Conservation (phyloP, 768 basidiomycete species). For the Suillus americanus region DNA sequence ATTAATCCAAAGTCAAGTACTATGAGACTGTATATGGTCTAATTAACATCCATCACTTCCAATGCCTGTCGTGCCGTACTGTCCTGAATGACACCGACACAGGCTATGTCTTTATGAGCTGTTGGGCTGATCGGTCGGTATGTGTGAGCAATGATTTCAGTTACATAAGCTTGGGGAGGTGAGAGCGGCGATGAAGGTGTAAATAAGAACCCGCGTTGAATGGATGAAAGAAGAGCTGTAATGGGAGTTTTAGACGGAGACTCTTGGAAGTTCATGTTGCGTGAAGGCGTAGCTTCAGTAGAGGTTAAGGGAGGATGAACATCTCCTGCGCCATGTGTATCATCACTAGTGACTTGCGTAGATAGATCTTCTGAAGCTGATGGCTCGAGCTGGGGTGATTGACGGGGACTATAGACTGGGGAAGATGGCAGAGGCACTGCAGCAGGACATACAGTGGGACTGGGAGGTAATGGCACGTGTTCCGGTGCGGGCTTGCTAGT, state of each 20-base stretch:
- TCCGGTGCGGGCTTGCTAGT: not conserved
- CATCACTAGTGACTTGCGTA: not conserved
- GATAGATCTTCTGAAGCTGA: not conserved
- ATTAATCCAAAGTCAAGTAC: not conserved
- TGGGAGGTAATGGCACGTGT: slow-evolving; percentile 10
- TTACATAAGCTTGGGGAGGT: slow-evolving; percentile 48
- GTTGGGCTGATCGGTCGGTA: not conserved
- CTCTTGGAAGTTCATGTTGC: not conserved
- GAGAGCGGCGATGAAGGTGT: slow-evolving; percentile 64
- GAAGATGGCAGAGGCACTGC: slow-evolving; percentile 13
- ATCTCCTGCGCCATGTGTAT: not conserved
- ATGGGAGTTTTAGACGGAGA: slow-evolving; percentile 56
- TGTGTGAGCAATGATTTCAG: not conserved
- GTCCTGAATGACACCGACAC: not conserved
- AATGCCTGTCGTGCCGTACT: not conserved
- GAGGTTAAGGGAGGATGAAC: not conserved
- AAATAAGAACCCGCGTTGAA: slow-evolving; percentile 67
- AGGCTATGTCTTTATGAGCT: not conserved
- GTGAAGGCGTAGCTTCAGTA: not conserved
- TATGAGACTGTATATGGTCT: not conserved
- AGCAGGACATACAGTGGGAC: slow-evolving; percentile 6
- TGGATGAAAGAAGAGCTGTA: slow-evolving; percentile 58
- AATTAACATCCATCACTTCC: not conserved
- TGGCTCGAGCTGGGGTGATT: not conserved
- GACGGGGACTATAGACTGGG: not conserved